Evolutionary conservation across 176 grass and related monocot genomes (phyloP), one percentile per base, ranked within the genome.

Genomic region (Cocos nucifera): DNA sequence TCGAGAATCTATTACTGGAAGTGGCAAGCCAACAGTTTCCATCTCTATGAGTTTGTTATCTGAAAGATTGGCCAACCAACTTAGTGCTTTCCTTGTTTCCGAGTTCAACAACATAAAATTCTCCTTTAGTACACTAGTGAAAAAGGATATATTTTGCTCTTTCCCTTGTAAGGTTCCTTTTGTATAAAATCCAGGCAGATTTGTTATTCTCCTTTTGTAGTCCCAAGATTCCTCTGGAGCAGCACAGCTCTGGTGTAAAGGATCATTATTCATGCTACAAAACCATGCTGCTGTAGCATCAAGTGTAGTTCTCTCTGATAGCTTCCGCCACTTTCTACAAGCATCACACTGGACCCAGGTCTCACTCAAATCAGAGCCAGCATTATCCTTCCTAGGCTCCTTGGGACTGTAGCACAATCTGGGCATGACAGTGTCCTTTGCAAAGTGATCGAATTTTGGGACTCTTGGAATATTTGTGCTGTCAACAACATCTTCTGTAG

Each of bases 331-430:
- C 60, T 98, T 98, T 83, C 56, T 88, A 69, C 93, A 98, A 78
- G 79, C 75, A 83, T 98, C 87, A 76, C 93, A 98, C 60, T 88
- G 93, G 67, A 83, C 84, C 93, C 93, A 98, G 15, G 63, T 88
- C 63, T 98, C 93, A 68, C 51, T 85, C 68, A 58, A 50, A 61
- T 78, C 80, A 64, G 58, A 60, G 48, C 26, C 53, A 44, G 62
- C 50, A 18, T n/a, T 65, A 50, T 61, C 66, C 64, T 63, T 81
- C 77, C 17, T 64, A 49, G 23, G 56, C 48, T 83, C 87, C 58
- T 83, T 90, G 74, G 72, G 73, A 64, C 64, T 56, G 51, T 73
- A 52, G 51, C 66, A 58, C 23, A 71, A 75, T 67, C 54, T 67
- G 4, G 35, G 65, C 35, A 16, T 21, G 54, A n/a, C 25, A 30